Evolutionary conservation across 2,329 filamentous ascomycete species (phyloP).

Genomic region (Fusarium stilboides): DNA sequence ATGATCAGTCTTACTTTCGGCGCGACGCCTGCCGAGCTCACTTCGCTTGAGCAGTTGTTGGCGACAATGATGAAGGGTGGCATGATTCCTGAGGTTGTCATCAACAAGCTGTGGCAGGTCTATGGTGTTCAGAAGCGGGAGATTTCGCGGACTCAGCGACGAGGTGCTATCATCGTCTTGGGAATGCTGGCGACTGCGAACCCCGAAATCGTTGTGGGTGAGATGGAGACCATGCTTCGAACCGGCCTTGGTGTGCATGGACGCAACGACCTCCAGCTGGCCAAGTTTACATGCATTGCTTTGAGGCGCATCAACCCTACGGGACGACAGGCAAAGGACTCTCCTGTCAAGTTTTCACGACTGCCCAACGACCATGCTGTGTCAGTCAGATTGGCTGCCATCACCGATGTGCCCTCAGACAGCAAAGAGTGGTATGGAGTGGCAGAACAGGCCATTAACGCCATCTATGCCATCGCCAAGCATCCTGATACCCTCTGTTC

Average conservation of each 20-base stretch:
- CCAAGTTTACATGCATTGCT: constrained; percentile 96
- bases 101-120: constrained; percentile 96
- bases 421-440: constrained; percentile 98
- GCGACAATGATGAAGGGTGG: constrained; percentile 98
- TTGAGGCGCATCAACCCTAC: constrained; percentile 90
- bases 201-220: constrained; percentile 91
- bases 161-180: constrained; percentile 94
- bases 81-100: constrained; percentile 86
- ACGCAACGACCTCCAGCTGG: constrained; percentile 85
- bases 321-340: constrained; percentile 84
- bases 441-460: constrained; percentile 94
- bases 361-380: constrained; percentile 94
- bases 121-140: constrained; percentile 95
- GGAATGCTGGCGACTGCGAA: constrained; percentile 96
- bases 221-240: constrained; percentile 94
- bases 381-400: constrained; percentile 82
- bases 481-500: constrained; percentile 95
- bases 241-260: constrained; percentile 89
- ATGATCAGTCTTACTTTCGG: constrained; percentile 99
- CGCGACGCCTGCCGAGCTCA: constrained; percentile 93
- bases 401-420: constrained; percentile 87
- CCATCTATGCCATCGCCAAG: constrained; percentile 94
- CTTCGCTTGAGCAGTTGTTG: constrained; percentile 93
- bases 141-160: constrained; percentile 90
- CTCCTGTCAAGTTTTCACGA: constrained; percentile 78